phyloP scores from a whole-genome alignment of 148 eudicot species.

The Agrostemma githago region DNA sequence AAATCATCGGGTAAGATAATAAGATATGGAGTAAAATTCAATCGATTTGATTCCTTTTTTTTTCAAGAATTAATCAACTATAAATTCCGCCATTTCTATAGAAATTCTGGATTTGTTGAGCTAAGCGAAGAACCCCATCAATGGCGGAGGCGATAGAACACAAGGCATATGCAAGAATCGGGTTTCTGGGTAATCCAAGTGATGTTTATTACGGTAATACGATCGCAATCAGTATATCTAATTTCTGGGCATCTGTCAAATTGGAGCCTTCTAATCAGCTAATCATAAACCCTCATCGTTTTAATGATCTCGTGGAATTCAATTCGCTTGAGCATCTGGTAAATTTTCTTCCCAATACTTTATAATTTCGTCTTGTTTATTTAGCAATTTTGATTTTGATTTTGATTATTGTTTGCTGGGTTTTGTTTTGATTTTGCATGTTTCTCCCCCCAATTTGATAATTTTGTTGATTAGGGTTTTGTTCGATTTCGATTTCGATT shows the following conservation, averaged over 20 bases:
- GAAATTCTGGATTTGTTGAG: too few species aligned
- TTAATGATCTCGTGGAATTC: conserved; percentile 78
- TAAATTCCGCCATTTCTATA: too few species aligned
- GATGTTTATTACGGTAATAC: conserved; percentile 78
- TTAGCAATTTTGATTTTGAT: too few species aligned
- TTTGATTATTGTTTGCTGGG: too few species aligned
- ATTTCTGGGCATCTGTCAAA: conserved; percentile 70
- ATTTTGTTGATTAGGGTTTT: background rate
- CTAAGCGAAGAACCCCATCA: background rate
- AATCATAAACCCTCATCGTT: conserved; percentile 63
- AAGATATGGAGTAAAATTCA: too few species aligned
- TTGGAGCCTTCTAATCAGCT: conserved; percentile 65
- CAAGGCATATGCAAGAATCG: conserved; percentile 73
- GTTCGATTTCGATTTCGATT: background rate
- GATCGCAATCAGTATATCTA: conserved; percentile 55
- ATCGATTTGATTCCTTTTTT: too few species aligned
- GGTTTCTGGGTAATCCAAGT: conserved; percentile 87
- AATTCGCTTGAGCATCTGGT: conserved; percentile 68
- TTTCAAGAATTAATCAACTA: too few species aligned
- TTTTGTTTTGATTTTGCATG: too few species aligned
- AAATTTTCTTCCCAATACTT: background rate
- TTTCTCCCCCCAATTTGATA: background rate
- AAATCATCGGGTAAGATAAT: too few species aligned
- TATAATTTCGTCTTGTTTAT: background rate
- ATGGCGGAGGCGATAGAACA: conserved; percentile 41